Evolutionary conservation across 2,329 filamentous ascomycete species (phyloP).

Genomic region (Fusarium pseudocircinatum): DNA sequence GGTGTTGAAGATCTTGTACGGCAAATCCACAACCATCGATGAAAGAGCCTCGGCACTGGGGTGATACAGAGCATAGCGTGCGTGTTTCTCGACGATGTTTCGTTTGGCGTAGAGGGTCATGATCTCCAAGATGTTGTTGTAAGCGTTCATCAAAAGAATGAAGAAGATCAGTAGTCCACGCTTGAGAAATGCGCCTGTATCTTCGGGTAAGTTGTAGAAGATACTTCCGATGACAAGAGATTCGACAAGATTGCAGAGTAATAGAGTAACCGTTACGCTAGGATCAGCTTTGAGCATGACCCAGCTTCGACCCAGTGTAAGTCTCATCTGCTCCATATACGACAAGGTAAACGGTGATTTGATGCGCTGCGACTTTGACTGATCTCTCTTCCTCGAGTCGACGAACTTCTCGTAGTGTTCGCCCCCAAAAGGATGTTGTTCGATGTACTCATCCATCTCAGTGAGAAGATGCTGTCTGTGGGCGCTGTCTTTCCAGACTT

Average conservation of each 20-base stretch:
- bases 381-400: constrained; percentile 37
- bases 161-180: constrained; percentile 33
- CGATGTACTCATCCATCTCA: constrained; percentile 46
- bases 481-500: constrained; percentile 46
- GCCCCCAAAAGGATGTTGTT: constrained; percentile 40
- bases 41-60: constrained; percentile 44
- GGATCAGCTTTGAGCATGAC: constrained; percentile 38
- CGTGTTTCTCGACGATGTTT: constrained; percentile 48
- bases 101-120: constrained; percentile 45
- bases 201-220: constrained; percentile 30
- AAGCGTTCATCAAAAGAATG: constrained; percentile 36
- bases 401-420: constrained; percentile 41
- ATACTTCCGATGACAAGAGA: constrained; percentile 37
- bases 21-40: constrained; percentile 34
- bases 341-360: constrained; percentile 33
- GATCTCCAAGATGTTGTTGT: constrained; percentile 40
- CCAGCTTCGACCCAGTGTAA: constrained; percentile 35
- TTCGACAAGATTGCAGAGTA: constrained; percentile 34
- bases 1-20: constrained; percentile 39
- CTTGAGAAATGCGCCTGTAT: constrained; percentile 16
- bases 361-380: constrained; percentile 33
- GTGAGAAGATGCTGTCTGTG: constrained; percentile 39
- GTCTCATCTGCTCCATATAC: constrained; percentile 32
- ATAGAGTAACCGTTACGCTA: constrained; percentile 29
- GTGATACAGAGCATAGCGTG: constrained; percentile 48